Evolutionary conservation across 2,329 filamentous ascomycete genomes (phyloP).

Genomic region (Emergomyces orientalis): DNA sequence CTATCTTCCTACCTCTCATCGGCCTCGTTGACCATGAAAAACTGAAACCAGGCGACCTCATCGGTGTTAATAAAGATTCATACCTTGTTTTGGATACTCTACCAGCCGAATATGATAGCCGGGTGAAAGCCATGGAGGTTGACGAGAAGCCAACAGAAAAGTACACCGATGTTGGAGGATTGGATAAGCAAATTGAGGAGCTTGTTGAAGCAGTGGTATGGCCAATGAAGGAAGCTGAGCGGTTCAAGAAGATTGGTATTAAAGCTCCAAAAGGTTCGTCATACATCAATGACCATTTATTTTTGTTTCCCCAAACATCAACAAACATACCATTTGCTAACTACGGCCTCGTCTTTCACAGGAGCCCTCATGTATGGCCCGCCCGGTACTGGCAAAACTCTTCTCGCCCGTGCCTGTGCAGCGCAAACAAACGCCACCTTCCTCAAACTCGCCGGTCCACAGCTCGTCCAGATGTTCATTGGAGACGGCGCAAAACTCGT

Average conservation of each 20-base stretch:
- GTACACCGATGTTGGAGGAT: conserved; percentile 92
- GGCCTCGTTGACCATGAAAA: conserved; percentile 92
- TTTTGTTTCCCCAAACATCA: conserved; percentile 7
- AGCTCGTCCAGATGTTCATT: conserved; percentile 99
- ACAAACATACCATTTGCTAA: conserved; percentile 8
- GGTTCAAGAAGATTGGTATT: conserved; percentile 99
- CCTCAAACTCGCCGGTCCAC: conserved; percentile 93
- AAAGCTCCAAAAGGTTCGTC: conserved; percentile 90
- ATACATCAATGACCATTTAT: conserved; percentile 7
- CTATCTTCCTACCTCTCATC: conserved; percentile 95
- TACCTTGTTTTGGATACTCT: conserved; percentile 95
- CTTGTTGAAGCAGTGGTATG: conserved; percentile 96
- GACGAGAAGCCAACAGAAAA: conserved; percentile 99
- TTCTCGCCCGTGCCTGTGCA: conserved; percentile 84
- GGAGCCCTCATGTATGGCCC: conserved; percentile 94
- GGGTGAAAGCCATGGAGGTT: conserved; percentile 99
- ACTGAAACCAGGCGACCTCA: conserved; percentile 90
- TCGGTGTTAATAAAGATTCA: conserved; percentile 98
- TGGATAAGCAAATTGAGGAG: conserved; percentile 99
- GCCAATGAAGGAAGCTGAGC: conserved; percentile 99
- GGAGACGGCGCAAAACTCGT: conserved; percentile 97
- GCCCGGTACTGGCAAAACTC: conserved; percentile 42
- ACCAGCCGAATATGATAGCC: conserved; percentile 94
- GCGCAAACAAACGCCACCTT: conserved; percentile 98
- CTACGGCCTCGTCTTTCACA: conserved; percentile 29